A percentile compares a stretch with the other conserved stretches of the same genome.
Conservation (phyloP, 441 rosid genomes). For the Corymbia citriodora region DNA sequence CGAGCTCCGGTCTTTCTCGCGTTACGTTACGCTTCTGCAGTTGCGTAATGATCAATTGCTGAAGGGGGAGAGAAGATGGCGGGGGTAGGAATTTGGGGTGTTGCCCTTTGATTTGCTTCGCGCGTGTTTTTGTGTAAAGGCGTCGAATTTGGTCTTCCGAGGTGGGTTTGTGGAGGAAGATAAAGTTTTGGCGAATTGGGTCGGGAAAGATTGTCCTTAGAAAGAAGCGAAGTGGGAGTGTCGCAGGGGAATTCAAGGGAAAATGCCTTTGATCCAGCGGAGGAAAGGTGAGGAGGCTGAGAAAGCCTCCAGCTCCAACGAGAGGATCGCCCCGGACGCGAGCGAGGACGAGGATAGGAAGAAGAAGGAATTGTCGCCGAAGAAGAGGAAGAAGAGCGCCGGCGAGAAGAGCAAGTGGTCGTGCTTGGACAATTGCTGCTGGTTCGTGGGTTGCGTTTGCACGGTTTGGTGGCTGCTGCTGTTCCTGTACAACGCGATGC, state of each 20-base stretch:
- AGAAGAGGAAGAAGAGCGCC: slow-evolving; percentile 2
- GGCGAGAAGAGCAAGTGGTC: slow-evolving; percentile 42
- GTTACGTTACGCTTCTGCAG: not conserved
- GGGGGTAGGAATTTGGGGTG: not conserved
- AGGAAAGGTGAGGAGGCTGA: slow-evolving; percentile 36
- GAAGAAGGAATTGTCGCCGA: slow-evolving; percentile 14
- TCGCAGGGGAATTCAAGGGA: not conserved
- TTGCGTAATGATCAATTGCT: not conserved
- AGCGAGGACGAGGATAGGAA: slow-evolving; percentile 18
- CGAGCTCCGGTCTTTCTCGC: not conserved
- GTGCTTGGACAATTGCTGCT: slow-evolving; percentile 77
- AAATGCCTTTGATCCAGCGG: slow-evolving; percentile 50
- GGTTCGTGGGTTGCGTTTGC: slow-evolving; percentile 80
- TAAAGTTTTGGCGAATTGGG: not conserved
- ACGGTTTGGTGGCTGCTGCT: slow-evolving; percentile 79
- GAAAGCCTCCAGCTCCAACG: slow-evolving; percentile 12
- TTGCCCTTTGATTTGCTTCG: not conserved
- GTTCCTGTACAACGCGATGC: slow-evolving; percentile 79
- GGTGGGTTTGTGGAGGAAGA: not conserved
- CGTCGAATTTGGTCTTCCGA: too few species aligned
- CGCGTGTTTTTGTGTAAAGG: not conserved
- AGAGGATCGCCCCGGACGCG: slow-evolving; percentile 1
- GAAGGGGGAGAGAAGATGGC: not conserved
- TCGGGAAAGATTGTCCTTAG: not conserved
- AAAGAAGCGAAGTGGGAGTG: not conserved